Evolutionary conservation across 345 rosid genomes (phyloP), one percentile per base, ranked within the genome.

Genomic region (Melastoma malabathricum): DNA sequence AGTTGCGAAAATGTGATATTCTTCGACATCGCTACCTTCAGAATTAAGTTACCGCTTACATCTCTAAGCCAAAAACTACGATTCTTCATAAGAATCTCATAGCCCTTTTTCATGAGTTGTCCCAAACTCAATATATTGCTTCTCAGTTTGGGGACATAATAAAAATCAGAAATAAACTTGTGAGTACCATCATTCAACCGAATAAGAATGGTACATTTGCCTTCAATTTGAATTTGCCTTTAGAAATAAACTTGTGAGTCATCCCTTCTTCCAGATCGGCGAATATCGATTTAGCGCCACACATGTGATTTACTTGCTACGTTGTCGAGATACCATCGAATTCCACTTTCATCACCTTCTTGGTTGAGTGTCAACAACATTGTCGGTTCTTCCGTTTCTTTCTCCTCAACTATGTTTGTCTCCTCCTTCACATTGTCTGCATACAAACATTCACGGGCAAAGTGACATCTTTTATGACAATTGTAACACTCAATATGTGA

Each of bases 151-250:
- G 23, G 14, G 14, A 55, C 59, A 25, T 55, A 55, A 27, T 55
- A 50, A 12, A 55, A 52, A 44, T 65, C 13, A 14, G 27, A 27
- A 10, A 59, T 59, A 48, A 22, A 49, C 2, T 44, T 0, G 10
- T 31, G 51, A 0, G 34, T 18, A 12, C 23, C 17, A 38, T 55
- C 25, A 17, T 60, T 44, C 17, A 16, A 15, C n/a, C 10, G 6
- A 43, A 65, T 54, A 0, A 29, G 7, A 18, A 55, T 39, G 2
- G 3, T 43, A 18, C 61, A 39, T 60, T 46, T 60, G 2, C 65
- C 49, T 38, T 44, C 31, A 16, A 49, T n/a, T 1, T 3, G 18
- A 17, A 51, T 23, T 31, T 59, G n/a, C n/a, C n/a, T n/a, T n/a
- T n/a, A n/a, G n/a, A n/a, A n/a, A n/a, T n/a, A n/a, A n/a, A n/a